Conservation (phyloP, 2,329 filamentous ascomycete species). For the Arthrobotrys sinensis region DNA sequence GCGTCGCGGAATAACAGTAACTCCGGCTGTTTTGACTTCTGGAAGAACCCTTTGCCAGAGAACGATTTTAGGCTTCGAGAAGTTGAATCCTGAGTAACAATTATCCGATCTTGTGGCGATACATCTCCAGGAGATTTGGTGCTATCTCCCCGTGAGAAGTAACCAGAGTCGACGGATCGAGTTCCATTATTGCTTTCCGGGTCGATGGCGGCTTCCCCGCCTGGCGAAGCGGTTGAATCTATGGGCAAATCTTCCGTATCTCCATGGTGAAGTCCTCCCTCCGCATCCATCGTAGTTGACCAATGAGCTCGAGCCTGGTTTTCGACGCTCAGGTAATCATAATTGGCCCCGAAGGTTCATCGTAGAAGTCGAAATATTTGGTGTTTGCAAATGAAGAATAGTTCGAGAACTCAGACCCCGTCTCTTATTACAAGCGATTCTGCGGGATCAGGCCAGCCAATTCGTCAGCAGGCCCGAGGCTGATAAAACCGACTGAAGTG, state of each 20-base stretch:
- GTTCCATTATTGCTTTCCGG: not conserved
- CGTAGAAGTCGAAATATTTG: too few species aligned
- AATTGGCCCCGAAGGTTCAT: too few species aligned
- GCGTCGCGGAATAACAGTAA: constrained; percentile 39
- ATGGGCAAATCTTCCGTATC: not conserved
- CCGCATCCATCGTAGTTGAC: not conserved
- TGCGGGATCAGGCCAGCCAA: not conserved
- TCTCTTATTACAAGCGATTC: too few species aligned
- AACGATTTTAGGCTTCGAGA: constrained; percentile 11
- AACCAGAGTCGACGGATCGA: constrained; percentile 33
- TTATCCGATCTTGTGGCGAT: not conserved
- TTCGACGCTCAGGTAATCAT: too few species aligned
- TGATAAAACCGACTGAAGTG: not conserved
- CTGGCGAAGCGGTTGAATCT: not conserved
- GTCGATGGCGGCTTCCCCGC: not conserved
- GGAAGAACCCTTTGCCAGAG: constrained; percentile 15
- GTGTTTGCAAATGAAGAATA: too few species aligned
- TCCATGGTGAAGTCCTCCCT: not conserved
- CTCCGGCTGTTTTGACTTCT: constrained; percentile 28
- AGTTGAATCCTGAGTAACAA: not conserved
- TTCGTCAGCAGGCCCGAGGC: not conserved
- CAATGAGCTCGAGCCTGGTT: too few species aligned
- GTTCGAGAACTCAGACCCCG: too few species aligned
- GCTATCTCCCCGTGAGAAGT: constrained; percentile 23
- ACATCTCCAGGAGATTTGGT: not conserved